phyloP scores from a whole-genome alignment of 768 basidiomycete species.

The Flagelloscypha sp. region DNA sequence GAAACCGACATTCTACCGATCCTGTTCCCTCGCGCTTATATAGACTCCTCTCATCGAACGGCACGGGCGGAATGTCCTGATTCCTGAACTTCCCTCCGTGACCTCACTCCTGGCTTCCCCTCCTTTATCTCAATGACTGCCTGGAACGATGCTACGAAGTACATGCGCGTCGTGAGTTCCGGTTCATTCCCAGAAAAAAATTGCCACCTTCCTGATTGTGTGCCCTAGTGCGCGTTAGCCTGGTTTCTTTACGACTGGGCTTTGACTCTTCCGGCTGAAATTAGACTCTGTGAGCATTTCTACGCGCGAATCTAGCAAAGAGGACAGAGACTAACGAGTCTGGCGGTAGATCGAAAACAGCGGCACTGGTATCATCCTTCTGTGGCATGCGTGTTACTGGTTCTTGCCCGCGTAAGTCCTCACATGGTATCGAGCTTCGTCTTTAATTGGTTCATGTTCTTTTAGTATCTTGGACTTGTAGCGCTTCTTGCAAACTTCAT shows the following conservation, averaged over 20 bases:
- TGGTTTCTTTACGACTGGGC: slow-evolving; percentile 3
- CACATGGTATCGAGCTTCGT: not conserved
- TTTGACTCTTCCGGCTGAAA: slow-evolving; percentile 2
- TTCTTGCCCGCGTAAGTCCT: slow-evolving; percentile 2
- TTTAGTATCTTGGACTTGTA: slow-evolving; percentile 1
- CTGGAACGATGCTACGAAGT: slow-evolving; percentile 5
- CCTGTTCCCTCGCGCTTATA: no score
- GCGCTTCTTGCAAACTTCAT: not conserved
- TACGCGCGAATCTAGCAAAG: no score
- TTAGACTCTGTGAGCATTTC: slow-evolving; percentile 2
- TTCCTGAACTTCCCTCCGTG: no score
- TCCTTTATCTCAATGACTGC: no score
- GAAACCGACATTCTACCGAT: no score
- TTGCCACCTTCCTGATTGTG: not conserved
- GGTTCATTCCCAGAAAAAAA: no score
- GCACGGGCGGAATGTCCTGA: no score
- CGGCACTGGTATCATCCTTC: not conserved
- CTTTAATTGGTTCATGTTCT: not conserved
- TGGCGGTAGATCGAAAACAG: slow-evolving; percentile 3
- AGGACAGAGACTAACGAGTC: no score
- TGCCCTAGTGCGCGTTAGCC: slow-evolving; percentile 1
- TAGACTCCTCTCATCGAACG: no score
- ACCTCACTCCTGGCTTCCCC: no score
- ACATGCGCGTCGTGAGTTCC: slow-evolving; percentile 3
- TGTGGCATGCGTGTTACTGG: slow-evolving; percentile 2